Percentiles rank a stretch among this genome's conserved stretches.
Conservation (phyloP, 2,329 filamentous ascomycete genomes). For the Dactylellina drechsleri region DNA sequence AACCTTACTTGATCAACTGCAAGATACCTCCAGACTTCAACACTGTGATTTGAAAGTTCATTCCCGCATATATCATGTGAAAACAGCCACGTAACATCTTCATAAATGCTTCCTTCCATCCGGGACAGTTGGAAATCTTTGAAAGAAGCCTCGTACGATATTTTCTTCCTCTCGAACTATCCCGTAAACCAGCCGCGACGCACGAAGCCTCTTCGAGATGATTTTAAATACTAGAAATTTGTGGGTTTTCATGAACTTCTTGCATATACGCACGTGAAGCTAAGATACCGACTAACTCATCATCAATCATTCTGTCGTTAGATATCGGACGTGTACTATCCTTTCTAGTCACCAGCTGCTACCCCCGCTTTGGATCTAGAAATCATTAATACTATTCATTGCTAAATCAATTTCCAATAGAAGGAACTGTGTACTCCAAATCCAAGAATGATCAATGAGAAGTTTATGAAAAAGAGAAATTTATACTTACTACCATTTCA, state of each 20-base stretch:
- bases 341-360: too few relatives aligned
- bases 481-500: constrained; percentile 65
- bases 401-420: constrained; percentile 29
- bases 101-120: background rate
- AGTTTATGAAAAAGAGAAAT: constrained; percentile 62
- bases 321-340: too few relatives aligned
- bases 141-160: too few relatives aligned
- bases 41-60: background rate
- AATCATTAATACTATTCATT: too few relatives aligned
- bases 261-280: too few relatives aligned
- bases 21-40: background rate
- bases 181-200: background rate
- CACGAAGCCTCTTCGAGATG: background rate
- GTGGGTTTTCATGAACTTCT: too few relatives aligned
- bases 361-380: too few relatives aligned
- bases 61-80: constrained; percentile 15
- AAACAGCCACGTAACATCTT: constrained; percentile 28
- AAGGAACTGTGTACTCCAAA: constrained; percentile 64
- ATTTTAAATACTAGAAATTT: background rate
- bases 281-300: too few relatives aligned
- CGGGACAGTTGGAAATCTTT: background rate
- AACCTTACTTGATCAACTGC: background rate
- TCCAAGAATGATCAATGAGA: constrained; percentile 63
- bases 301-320: too few relatives aligned
- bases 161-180: background rate